Conservation (phyloP, 805 yeast species). For the Naumovozyma baii region DNA sequence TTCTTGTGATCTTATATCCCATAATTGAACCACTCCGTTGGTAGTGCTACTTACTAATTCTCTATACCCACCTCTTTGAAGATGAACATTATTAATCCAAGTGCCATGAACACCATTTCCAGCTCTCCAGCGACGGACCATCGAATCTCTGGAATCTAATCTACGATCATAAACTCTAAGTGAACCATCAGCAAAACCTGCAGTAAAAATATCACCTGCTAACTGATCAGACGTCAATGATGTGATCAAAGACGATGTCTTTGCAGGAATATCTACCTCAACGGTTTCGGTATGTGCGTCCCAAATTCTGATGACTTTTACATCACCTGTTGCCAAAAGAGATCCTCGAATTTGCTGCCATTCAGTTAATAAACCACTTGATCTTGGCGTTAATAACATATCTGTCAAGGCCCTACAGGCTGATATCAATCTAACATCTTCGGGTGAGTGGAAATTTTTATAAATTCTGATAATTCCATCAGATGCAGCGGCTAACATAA, state of each 20-base stretch:
- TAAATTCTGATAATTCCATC: slow-evolving; percentile 91
- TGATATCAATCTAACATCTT: slow-evolving; percentile 54
- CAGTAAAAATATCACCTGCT: slow-evolving; percentile 80
- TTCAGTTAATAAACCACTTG: slow-evolving; percentile 77
- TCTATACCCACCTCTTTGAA: slow-evolving; percentile 94
- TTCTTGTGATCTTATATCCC: slow-evolving; percentile 76
- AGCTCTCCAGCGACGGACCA: slow-evolving; percentile 76
- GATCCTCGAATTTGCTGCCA: slow-evolving; percentile 98
- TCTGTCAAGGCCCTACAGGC: slow-evolving; percentile 93
- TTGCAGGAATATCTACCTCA: slow-evolving; percentile 78
- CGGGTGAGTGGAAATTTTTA: slow-evolving; percentile 55
- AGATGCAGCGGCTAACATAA: slow-evolving; percentile 78
- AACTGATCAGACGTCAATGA: slow-evolving; percentile 90
- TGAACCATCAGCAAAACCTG: slow-evolving; percentile 88
- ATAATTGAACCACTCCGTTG: slow-evolving; percentile 73
- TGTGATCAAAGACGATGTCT: slow-evolving; percentile 82
- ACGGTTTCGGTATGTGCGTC: slow-evolving; percentile 92
- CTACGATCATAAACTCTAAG: slow-evolving; percentile 87
- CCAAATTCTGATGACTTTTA: slow-evolving; percentile 84
- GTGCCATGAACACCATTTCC: slow-evolving; percentile 34
- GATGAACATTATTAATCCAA: slow-evolving; percentile 68
- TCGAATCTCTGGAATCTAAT: slow-evolving; percentile 70
- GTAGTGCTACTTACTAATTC: slow-evolving; percentile 78
- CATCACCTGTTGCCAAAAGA: slow-evolving; percentile 87
- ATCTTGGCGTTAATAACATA: slow-evolving; percentile 65